These are phyloP conservation scores for Gomphus sp. DNA, from an alignment of 1,284 basidiomycete species.

Conservation along the genomic window DNA sequence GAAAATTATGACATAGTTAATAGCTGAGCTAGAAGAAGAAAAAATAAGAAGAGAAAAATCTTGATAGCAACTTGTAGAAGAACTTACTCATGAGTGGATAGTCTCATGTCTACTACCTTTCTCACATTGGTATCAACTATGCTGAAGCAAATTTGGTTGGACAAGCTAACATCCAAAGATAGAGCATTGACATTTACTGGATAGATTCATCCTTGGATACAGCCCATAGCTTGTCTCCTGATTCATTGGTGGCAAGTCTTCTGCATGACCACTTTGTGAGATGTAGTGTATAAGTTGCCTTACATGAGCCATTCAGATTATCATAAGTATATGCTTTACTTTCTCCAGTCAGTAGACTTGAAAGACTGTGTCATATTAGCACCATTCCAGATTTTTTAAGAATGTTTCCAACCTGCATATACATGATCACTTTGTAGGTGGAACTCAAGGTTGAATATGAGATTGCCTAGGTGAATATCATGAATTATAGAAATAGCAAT, in stretches of 20 bases:
- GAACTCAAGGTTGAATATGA: conserved; percentile 87
- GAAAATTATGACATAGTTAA: conserved; percentile 74
- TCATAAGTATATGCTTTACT: conserved; percentile 75
- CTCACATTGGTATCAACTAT: conserved; percentile 64
- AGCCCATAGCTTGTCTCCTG: conserved; percentile 62
- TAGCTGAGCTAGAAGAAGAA: conserved; percentile 71
- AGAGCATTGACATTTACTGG: conserved; percentile 36
- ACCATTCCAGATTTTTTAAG: background rate
- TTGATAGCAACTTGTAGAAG: too few species aligned
- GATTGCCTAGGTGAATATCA: conserved; percentile 61
- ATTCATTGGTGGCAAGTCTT: conserved; percentile 52
- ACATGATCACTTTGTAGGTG: conserved; percentile 66
- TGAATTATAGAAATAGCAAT: conserved; percentile 37
- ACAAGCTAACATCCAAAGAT: background rate
- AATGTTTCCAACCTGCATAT: conserved; percentile 36
- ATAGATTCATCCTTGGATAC: conserved; percentile 81
- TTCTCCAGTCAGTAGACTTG: conserved; percentile 72
- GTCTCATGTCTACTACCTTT: conserved; percentile 48
- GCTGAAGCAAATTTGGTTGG: conserved; percentile 27
- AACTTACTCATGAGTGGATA: conserved; percentile 74
- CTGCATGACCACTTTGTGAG: conserved; percentile 74
- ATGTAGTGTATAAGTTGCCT: conserved; percentile 43
- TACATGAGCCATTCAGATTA: conserved; percentile 44
- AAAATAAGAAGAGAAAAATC: too few species aligned
- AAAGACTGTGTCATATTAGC: background rate